Evolutionary conservation across 306 rosid genomes (phyloP).

Genomic region (Prunus mume): DNA sequence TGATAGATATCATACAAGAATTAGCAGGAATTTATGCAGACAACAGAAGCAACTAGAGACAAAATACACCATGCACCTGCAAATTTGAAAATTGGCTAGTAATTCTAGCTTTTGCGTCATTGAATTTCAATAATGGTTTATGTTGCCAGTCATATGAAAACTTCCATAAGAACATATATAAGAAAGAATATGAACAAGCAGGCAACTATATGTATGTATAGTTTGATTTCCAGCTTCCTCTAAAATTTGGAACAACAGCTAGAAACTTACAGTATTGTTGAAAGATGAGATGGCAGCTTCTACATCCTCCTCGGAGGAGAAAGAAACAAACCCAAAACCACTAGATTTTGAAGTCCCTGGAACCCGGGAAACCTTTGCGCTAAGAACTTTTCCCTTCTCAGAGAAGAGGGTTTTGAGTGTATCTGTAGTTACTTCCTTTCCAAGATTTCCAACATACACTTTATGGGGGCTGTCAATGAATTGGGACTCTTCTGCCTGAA

Average conservation of each 20-base stretch:
- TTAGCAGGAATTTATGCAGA: background rate
- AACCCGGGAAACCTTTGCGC: constrained; percentile 91
- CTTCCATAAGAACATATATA: constrained; percentile 15
- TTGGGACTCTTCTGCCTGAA: constrained; percentile 68
- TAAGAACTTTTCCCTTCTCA: constrained; percentile 66
- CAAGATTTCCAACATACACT: constrained; percentile 91
- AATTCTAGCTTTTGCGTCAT: background rate
- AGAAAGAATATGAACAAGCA: constrained; percentile 14
- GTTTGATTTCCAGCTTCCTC: constrained; percentile 9
- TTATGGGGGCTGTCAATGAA: constrained; percentile 86
- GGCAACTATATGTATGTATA: background rate
- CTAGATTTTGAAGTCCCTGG: constrained; percentile 88
- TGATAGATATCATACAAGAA: background rate
- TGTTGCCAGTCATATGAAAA: background rate
- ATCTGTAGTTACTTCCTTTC: constrained; percentile 72
- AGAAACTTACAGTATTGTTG: constrained; percentile 76
- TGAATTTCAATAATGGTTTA: background rate
- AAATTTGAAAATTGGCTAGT: background rate
- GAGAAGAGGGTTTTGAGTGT: constrained; percentile 63
- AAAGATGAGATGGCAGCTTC: constrained; percentile 75
- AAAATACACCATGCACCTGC: background rate
- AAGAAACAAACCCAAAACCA: constrained; percentile 82
- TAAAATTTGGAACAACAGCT: constrained; percentile 6
- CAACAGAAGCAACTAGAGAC: background rate
- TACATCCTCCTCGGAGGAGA: constrained; percentile 87